phyloP scores from a whole-genome alignment of 1,139 yeast species.

The Lodderomyces elongisporus region DNA sequence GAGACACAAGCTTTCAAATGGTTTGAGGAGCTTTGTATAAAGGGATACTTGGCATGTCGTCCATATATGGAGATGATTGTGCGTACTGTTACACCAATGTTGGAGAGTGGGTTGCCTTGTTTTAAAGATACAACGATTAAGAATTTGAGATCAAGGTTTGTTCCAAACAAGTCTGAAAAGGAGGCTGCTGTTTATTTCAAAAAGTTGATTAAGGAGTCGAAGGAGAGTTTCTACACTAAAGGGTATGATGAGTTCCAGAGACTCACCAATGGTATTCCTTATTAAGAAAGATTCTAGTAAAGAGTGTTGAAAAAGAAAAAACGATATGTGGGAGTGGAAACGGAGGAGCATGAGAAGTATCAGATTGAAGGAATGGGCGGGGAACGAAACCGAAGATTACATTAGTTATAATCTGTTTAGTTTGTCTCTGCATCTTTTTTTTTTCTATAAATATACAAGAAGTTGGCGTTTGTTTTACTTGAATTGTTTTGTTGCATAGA shows the following conservation, averaged over 20 bases:
- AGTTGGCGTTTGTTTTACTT: too few species aligned
- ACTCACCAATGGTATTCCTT: constrained; percentile 93
- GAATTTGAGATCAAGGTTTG: constrained; percentile 74
- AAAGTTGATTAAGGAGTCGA: constrained; percentile 70
- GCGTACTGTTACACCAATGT: constrained; percentile 85
- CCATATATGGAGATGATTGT: constrained; percentile 86
- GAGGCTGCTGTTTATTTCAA: constrained; percentile 83
- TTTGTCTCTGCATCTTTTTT: too few species aligned
- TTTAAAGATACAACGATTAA: constrained; percentile 82
- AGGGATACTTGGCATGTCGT: constrained; percentile 85
- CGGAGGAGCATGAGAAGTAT: too few species aligned
- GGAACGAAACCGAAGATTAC: too few species aligned
- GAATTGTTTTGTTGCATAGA: too few species aligned
- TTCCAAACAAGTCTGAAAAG: constrained; percentile 69
- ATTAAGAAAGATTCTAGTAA: too few species aligned
- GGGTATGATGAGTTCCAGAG: constrained; percentile 98
- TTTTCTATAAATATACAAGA: too few species aligned
- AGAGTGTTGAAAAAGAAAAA: too few species aligned
- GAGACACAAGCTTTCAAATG: constrained; percentile 85
- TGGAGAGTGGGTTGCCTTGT: constrained; percentile 93
- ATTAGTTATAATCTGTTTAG: too few species aligned
- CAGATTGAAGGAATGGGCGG: too few species aligned
- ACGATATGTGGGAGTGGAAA: too few species aligned
- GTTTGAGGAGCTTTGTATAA: constrained; percentile 93
- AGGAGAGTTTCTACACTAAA: constrained; percentile 83